Evolutionary conservation across 495 filamentous ascomycete species (phyloP).

Genomic region (Aspergillus homomorphus): DNA sequence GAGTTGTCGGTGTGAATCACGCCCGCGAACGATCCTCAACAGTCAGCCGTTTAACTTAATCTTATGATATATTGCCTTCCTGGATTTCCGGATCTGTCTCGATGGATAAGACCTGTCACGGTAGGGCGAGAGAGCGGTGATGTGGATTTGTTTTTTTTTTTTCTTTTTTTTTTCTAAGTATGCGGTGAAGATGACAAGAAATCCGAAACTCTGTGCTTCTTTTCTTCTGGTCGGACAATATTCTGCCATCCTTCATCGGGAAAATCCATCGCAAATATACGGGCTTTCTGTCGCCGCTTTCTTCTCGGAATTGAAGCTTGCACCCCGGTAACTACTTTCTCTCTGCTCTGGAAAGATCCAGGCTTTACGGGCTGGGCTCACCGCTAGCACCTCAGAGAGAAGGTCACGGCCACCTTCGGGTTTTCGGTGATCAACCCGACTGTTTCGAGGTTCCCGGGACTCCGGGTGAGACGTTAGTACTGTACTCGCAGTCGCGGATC

Average conservation of each 20-base stretch:
- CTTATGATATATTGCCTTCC: slow-evolving; percentile 1
- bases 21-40: background rate
- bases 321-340: too few species aligned
- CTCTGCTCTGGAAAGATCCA: too few species aligned
- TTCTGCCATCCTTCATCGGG: background rate
- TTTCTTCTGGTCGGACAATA: background rate
- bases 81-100: background rate
- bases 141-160: background rate
- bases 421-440: too few species aligned
- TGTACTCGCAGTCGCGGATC: too few species aligned
- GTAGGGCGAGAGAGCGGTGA: slow-evolving; percentile 2
- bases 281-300: too few species aligned
- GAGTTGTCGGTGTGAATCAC: slow-evolving; percentile 5
- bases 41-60: slow-evolving; percentile 8
- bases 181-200: background rate
- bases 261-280: background rate
- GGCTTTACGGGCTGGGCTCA: too few species aligned
- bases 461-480: too few species aligned
- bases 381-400: too few species aligned
- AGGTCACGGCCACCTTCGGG: too few species aligned
- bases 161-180: background rate
- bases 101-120: slow-evolving; percentile 2
- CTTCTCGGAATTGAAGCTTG: too few species aligned
- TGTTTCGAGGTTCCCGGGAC: too few species aligned
- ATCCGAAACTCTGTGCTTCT: too few species aligned